These are phyloP conservation scores for Boletus sensibilis DNA, from an alignment of 768 basidiomycete species.

Conservation along the genomic window DNA sequence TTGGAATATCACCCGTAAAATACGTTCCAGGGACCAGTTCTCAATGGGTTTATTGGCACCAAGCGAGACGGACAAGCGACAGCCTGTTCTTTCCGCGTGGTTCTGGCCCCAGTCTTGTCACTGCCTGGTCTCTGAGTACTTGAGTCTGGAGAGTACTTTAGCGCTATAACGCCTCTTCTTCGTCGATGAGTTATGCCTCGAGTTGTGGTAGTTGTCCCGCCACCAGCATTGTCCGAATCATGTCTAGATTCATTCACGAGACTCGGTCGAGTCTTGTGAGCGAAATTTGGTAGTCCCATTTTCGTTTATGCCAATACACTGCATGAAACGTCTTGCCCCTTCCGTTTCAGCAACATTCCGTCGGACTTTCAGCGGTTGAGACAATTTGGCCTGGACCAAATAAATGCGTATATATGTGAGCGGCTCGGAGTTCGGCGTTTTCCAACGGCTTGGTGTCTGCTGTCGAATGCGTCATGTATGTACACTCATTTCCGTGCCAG, in stretches of 20 bases:
- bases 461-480: too few relatives aligned
- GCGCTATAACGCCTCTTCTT: not conserved
- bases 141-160: not conserved
- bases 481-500: not conserved
- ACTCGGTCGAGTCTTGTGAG: not conserved
- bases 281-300: not conserved
- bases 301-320: not conserved
- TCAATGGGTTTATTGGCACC: not conserved
- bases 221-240: too few relatives aligned
- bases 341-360: not conserved
- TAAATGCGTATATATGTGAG: not conserved
- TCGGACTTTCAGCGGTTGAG: not conserved
- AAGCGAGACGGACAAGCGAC: not conserved
- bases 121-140: not conserved
- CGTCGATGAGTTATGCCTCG: not conserved
- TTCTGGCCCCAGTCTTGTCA: not conserved
- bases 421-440: not conserved
- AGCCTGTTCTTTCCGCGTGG: not conserved
- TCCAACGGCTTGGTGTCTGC: not conserved
- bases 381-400: too few relatives aligned
- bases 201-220: not conserved
- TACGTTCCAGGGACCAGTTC: not conserved
- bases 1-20: not conserved
- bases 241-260: too few relatives aligned
- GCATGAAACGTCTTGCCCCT: not conserved